Percentiles rank a stretch among this genome's conserved stretches.
Conservation (phyloP, 2,329 filamentous ascomycete species). For the Aureobasidium sp. region DNA sequence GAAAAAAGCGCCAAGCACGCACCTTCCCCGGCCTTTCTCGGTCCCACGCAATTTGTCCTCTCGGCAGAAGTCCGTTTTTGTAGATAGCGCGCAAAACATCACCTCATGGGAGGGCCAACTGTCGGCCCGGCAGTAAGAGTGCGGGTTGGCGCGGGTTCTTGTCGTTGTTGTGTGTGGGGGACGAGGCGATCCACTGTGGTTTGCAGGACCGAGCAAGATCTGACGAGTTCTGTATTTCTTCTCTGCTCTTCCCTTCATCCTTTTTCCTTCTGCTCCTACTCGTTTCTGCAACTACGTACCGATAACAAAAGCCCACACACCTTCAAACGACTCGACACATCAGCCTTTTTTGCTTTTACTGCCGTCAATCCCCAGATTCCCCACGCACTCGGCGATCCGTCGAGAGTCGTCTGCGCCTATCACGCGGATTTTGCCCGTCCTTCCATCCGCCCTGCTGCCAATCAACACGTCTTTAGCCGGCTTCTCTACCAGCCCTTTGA, state of each 20-base stretch:
- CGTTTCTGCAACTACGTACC: background rate
- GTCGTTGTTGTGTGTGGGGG: constrained; percentile 4
- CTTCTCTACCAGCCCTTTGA: background rate
- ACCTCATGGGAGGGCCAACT: background rate
- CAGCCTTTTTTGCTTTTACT: constrained; percentile 10
- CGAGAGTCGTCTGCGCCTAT: constrained; percentile 4
- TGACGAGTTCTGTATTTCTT: constrained; percentile 1
- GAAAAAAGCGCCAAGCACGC: background rate
- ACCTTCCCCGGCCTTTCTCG: constrained; percentile 12
- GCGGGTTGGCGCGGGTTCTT: background rate
- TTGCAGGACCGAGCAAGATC: constrained; percentile 8
- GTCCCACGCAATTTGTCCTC: background rate
- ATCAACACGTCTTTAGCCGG: constrained; percentile 2
- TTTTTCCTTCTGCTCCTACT: background rate
- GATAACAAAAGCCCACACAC: background rate
- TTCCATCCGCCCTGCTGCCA: constrained; percentile 9
- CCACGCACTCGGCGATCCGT: constrained; percentile 1
- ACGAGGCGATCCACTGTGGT: constrained; percentile 4
- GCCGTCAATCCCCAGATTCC: constrained; percentile 11
- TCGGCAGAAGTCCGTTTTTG: background rate
- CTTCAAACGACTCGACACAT: background rate
- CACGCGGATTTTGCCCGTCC: constrained; percentile 2
- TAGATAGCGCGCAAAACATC: constrained; percentile 1
- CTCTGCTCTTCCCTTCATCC: background rate
- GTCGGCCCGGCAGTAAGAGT: constrained; percentile 8